Percentiles rank a stretch among this genome's conserved stretches.
Conservation (phyloP, 2,329 filamentous ascomycete species). For the Blastomyces silverae region DNA sequence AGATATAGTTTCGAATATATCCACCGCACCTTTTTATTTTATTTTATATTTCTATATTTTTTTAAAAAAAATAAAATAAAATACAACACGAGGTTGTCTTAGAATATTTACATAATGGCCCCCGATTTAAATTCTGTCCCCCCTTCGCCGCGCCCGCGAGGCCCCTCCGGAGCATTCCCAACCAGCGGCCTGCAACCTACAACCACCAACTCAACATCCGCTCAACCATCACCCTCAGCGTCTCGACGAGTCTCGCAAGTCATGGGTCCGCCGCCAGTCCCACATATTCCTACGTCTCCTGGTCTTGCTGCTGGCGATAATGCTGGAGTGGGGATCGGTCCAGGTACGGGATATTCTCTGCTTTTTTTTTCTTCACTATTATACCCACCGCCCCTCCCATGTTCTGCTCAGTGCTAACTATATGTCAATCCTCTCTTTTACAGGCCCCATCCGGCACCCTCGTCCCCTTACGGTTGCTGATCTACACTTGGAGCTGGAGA, state of each 20-base stretch:
- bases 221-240: conserved; percentile 31
- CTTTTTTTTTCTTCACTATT: neutral
- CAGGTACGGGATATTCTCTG: conserved; percentile 32
- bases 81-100: neutral
- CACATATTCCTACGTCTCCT: conserved; percentile 28
- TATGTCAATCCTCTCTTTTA: conserved; percentile 25
- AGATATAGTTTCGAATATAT: neutral
- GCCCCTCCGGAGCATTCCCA: conserved; percentile 29
- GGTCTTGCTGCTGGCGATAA: conserved; percentile 29
- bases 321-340: conserved; percentile 34
- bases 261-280: conserved; percentile 40
- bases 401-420: conserved; percentile 10
- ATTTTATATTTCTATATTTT: no score
- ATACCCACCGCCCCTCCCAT: conserved; percentile 5
- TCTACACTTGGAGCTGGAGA: conserved; percentile 81
- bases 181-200: conserved; percentile 17
- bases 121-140: conserved; percentile 45
- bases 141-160: conserved; percentile 31
- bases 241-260: conserved; percentile 45
- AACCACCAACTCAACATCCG: conserved; percentile 19
- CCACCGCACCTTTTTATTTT: neutral
- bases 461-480: conserved; percentile 82
- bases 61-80: neutral
- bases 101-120: conserved; percentile 38
- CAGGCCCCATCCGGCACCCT: conserved; percentile 75